phyloP scores from a whole-genome alignment of 805 yeast genomes.

The Wickerhamiella slavikovae region DNA sequence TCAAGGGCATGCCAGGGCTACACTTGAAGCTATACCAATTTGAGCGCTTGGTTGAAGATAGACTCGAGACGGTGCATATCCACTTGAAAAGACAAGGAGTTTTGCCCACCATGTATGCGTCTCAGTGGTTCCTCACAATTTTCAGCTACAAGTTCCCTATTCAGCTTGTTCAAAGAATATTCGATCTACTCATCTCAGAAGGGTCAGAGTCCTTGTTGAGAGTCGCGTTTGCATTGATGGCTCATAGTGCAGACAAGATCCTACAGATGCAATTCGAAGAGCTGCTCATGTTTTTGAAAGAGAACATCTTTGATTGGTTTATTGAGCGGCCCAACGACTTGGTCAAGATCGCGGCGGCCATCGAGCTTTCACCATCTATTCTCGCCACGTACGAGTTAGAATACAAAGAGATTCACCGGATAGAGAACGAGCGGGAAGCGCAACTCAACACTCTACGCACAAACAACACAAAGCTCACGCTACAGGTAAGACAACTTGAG shows the following conservation, averaged over 20 bases:
- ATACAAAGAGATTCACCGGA: slow-evolving; percentile 46
- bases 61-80: slow-evolving; percentile 45
- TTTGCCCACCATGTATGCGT: slow-evolving; percentile 85
- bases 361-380: slow-evolving; percentile 52
- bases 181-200: slow-evolving; percentile 74
- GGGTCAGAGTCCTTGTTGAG: slow-evolving; percentile 75
- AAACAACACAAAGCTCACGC: slow-evolving; percentile 50
- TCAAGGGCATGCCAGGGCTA: slow-evolving; percentile 88
- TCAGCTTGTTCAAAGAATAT: slow-evolving; percentile 68
- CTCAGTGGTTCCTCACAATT: slow-evolving; percentile 92
- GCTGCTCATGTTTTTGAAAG: slow-evolving; percentile 57
- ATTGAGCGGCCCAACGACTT: slow-evolving; percentile 42
- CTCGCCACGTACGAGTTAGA: slow-evolving; percentile 54
- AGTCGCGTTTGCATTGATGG: slow-evolving; percentile 65
- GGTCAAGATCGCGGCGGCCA: slow-evolving; percentile 57
- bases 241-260: slow-evolving; percentile 40
- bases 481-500: slow-evolving; percentile 56
- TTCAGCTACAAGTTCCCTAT: slow-evolving; percentile 91
- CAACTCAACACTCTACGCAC: slow-evolving; percentile 39
- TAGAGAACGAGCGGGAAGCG: slow-evolving; percentile 42
- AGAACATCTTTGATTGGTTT: slow-evolving; percentile 54
- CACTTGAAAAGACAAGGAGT: slow-evolving; percentile 78
- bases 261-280: slow-evolving; percentile 52
- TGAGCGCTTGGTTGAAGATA: slow-evolving; percentile 67
- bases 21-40: slow-evolving; percentile 72